A percentile compares a stretch with the other conserved stretches of the same genome.
Evolutionary conservation across 148 eudicot species (phyloP).

Genomic region (Nyssa sinensis): DNA sequence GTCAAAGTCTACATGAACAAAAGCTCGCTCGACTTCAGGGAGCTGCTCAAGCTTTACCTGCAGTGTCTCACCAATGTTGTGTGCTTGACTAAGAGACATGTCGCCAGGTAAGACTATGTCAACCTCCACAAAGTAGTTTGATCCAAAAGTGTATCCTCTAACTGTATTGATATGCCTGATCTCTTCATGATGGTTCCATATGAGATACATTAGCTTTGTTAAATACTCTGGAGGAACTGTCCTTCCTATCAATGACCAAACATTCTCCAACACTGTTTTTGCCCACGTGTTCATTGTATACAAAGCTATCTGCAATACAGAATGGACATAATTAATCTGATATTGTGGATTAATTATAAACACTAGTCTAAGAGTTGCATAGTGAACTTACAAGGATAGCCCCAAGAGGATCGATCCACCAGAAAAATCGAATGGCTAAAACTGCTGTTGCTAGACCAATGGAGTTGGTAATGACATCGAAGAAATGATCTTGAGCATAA

Average conservation of each 20-base stretch:
- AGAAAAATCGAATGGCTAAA: slow-evolving; percentile 61
- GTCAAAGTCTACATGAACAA: slow-evolving; percentile 77
- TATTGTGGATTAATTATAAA: too few species aligned
- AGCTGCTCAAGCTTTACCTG: slow-evolving; percentile 77
- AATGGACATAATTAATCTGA: background rate
- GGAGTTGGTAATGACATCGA: slow-evolving; percentile 85
- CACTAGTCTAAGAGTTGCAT: too few species aligned
- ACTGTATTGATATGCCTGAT: slow-evolving; percentile 74
- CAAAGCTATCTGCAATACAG: slow-evolving; percentile 52
- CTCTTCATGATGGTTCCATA: slow-evolving; percentile 74
- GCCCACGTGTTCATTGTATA: slow-evolving; percentile 75
- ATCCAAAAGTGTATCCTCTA: slow-evolving; percentile 72
- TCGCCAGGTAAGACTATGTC: slow-evolving; percentile 67
- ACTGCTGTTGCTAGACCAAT: slow-evolving; percentile 75
- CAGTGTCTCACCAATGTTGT: slow-evolving; percentile 71
- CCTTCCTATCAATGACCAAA: slow-evolving; percentile 71
- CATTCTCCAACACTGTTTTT: slow-evolving; percentile 69
- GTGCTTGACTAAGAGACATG: slow-evolving; percentile 60
- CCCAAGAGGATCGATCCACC: slow-evolving; percentile 97
- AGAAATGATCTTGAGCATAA: slow-evolving; percentile 92
- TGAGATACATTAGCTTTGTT: slow-evolving; percentile 61
- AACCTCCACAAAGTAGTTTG: slow-evolving; percentile 74
- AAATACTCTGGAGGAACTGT: slow-evolving; percentile 78
- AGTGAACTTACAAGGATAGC: slow-evolving; percentile 70
- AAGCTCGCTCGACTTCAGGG: slow-evolving; percentile 72